Percentiles rank a stretch among this genome's conserved stretches.
Evolutionary conservation across 495 filamentous ascomycete genomes (phyloP).

Genomic region (Apodospora peruviana): DNA sequence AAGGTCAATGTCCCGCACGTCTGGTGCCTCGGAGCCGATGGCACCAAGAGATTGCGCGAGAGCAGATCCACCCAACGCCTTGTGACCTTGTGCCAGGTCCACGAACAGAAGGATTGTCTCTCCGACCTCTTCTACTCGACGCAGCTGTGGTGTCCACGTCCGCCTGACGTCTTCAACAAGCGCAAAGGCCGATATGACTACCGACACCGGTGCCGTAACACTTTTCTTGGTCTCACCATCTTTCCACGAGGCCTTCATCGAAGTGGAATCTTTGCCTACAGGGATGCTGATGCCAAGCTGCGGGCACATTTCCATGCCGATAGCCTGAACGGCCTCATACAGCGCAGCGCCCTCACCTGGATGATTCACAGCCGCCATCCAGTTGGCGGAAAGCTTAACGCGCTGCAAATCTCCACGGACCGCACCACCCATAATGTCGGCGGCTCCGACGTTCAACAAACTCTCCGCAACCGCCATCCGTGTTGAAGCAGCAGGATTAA

Average conservation of each 20-base stretch:
- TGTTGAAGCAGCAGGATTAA: conserved; percentile 87
- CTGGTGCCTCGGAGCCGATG: conserved; percentile 76
- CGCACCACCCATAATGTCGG: conserved; percentile 65
- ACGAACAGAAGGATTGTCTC: conserved; percentile 88
- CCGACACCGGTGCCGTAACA: conserved; percentile 85
- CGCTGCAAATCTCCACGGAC: conserved; percentile 49
- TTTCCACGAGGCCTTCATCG: conserved; percentile 97
- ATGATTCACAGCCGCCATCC: conserved; percentile 95
- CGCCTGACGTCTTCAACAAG: conserved; percentile 70
- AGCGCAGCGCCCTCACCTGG: conserved; percentile 90
- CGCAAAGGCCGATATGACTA: conserved; percentile 86
- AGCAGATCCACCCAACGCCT: conserved; percentile 84
- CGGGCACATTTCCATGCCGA: conserved; percentile 79
- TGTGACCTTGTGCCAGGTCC: conserved; percentile 71
- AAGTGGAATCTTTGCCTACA: conserved; percentile 96
- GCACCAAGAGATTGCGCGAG: conserved; percentile 89
- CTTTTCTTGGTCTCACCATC: conserved; percentile 71
- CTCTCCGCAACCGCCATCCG: conserved; percentile 95
- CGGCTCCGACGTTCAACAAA: conserved; percentile 85
- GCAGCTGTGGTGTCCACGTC: conserved; percentile 91
- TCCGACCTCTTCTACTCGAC: conserved; percentile 77
- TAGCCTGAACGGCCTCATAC: conserved; percentile 91
- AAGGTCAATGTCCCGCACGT: conserved; percentile 73
- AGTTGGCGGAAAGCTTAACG: conserved; percentile 89
- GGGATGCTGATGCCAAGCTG: conserved; percentile 86